phyloP scores from a whole-genome alignment of 768 basidiomycete species.

The Russula earlei region DNA sequence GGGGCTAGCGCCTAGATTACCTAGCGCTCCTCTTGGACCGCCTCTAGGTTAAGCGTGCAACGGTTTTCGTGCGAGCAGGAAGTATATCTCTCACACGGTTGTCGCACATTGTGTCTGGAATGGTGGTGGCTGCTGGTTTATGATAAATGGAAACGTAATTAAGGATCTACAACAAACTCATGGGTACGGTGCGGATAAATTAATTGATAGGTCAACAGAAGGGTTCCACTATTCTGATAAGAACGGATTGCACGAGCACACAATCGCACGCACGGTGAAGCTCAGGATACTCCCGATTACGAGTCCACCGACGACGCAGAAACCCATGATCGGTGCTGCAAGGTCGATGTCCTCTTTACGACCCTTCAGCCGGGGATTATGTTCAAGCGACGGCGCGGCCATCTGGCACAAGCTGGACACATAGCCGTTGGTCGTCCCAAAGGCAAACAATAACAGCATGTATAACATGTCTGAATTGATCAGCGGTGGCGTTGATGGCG shows the following conservation, averaged over 20 bases:
- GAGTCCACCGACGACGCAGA: conserved; percentile 70
- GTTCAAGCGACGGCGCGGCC: conserved; percentile 68
- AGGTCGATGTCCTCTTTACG: conserved; percentile 72
- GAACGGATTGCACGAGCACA: conserved; percentile 75
- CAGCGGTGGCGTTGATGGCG: conserved; percentile 25
- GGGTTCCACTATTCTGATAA: conserved; percentile 5
- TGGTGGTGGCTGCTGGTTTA: background rate
- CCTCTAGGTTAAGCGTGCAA: background rate
- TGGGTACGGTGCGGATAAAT: background rate
- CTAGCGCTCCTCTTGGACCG: conserved; percentile 34
- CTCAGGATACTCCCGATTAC: conserved; percentile 68
- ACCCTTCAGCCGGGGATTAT: conserved; percentile 65
- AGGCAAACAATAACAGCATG: conserved; percentile 60
- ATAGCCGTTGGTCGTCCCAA: conserved; percentile 79
- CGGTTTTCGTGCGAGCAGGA: too few species aligned
- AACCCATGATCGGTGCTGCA: conserved; percentile 73
- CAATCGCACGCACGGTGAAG: conserved; percentile 63
- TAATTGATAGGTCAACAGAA: background rate
- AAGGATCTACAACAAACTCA: background rate
- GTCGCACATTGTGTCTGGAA: background rate
- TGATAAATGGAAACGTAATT: background rate
- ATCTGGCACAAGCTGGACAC: conserved; percentile 74
- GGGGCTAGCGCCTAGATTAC: conserved; percentile 62
- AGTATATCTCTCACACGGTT: background rate
- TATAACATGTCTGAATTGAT: conserved; percentile 72